Base-by-base conservation (phyloP, 148 eudicot genomes). In the Oxyria digyna region DNA sequence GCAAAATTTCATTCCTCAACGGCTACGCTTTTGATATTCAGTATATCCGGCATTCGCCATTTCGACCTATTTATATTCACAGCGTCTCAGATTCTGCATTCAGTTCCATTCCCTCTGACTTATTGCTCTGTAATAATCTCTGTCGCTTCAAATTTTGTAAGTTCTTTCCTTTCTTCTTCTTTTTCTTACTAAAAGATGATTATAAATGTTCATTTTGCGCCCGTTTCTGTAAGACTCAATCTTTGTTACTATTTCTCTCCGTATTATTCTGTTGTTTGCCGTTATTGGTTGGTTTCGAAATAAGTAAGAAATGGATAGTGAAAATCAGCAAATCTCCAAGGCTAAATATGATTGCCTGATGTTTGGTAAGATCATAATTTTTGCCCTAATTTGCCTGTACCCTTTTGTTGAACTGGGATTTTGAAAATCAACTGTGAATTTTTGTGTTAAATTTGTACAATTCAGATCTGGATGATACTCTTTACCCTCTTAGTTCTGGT, bases 401-500 rank as follows among this genome's bases (percentile, higher is more conserved):
- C n/a, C n/a, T 14, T 43, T 43, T 43, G n/a, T 43, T 5, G 6
- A 42, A 13, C 10, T 9, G 2, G 45, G 0, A 9, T 0, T 42
- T 5, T 14, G 15, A 2, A 9, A 42, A 42, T 9, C 63, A 24
- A 52, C 33, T 11, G 12, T 55, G 31, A 55, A 55, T 23, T n/a
- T 55, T 0, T 54, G 32, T 54, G 62, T 55, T 55, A n/a, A n/a
- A n/a, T n/a, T n/a, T n/a, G n/a, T n/a, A n/a, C n/a, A n/a, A n/a
- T n/a, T n/a, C n/a, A n/a, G 38, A 35, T 35, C 38, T 6, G 3
- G 38, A 35, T 35, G 38, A 35, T 35, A 35, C 38, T 35, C 38
- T 35, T 35, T 35, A 35, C 38, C 38, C 38, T 35, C 38, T 35
- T 35, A 35, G 89, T 73, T 88, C 91, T 57, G 98, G 98, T 8